Conservation (phyloP, 805 yeast genomes). For the Komagataella mondaviorum region DNA sequence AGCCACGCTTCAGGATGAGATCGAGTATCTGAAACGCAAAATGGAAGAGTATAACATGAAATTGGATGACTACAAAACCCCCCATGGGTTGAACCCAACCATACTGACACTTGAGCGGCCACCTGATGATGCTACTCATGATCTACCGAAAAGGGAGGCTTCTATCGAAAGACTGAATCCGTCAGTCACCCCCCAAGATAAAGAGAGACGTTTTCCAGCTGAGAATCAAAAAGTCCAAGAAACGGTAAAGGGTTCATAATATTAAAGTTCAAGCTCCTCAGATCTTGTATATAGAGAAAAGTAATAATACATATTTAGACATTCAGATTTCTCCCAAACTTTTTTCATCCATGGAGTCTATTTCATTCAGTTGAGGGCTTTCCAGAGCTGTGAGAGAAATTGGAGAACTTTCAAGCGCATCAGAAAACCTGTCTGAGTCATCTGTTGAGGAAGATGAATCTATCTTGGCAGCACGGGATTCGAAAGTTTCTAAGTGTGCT, state of each 20-base stretch:
- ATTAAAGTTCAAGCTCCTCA: not conserved
- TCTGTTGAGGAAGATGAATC: not conserved
- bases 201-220: not conserved
- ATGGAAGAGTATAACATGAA: constrained; percentile 23
- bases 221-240: not conserved
- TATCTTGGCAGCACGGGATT: not conserved
- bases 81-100: constrained; percentile 30
- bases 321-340: not conserved
- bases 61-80: constrained; percentile 34
- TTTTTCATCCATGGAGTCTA: not conserved
- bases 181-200: not conserved
- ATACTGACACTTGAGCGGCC: constrained; percentile 23
- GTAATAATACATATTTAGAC: too few species aligned
- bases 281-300: not conserved
- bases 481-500: not conserved
- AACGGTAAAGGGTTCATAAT: not conserved
- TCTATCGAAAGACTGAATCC: not conserved
- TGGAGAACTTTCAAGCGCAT: not conserved
- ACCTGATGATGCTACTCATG: constrained; percentile 5
- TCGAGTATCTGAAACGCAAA: constrained; percentile 39
- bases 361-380: not conserved
- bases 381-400: not conserved
- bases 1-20: constrained; percentile 53
- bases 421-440: not conserved
- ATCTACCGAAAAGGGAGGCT: not conserved